phyloP scores from a whole-genome alignment of 2,329 filamentous ascomycete genomes.

The Didymella arachidicola region DNA sequence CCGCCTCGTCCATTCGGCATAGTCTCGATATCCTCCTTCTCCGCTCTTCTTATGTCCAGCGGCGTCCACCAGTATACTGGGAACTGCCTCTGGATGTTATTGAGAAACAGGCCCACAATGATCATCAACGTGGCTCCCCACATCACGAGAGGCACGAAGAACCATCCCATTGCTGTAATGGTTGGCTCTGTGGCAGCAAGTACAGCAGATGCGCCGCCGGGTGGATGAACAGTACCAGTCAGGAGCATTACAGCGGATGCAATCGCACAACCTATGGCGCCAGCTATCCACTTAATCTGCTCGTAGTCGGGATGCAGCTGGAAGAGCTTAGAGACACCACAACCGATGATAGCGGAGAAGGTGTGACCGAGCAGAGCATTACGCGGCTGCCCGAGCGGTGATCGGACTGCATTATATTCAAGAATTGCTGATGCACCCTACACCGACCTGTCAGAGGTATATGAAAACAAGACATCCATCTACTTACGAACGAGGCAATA shows the following conservation, averaged over 20 bases:
- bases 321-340: slow-evolving; percentile 57
- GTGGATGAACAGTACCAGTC: slow-evolving; percentile 60
- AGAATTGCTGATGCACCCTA: slow-evolving; percentile 58
- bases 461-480: neutral
- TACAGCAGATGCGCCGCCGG: slow-evolving; percentile 59
- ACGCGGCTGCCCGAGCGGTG: slow-evolving; percentile 58
- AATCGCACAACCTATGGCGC: slow-evolving; percentile 53
- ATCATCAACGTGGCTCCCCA: slow-evolving; percentile 55
- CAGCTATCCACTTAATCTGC: slow-evolving; percentile 55
- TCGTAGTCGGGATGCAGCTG: slow-evolving; percentile 49
- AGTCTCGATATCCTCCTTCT: slow-evolving; percentile 35
- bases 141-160: slow-evolving; percentile 54
- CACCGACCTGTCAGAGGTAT: neutral
- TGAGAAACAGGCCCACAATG: slow-evolving; percentile 52
- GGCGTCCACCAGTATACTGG: slow-evolving; percentile 61
- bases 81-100: slow-evolving; percentile 58
- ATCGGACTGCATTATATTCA: slow-evolving; percentile 57
- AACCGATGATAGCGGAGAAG: slow-evolving; percentile 55
- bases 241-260: slow-evolving; percentile 57
- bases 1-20: slow-evolving; percentile 32
- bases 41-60: slow-evolving; percentile 41
- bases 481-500: slow-evolving; percentile 54
- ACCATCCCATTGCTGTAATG: slow-evolving; percentile 56
- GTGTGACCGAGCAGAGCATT: slow-evolving; percentile 57
- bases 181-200: slow-evolving; percentile 53